Percentiles rank a stretch among this genome's conserved stretches.
Conservation (phyloP, 179 eudicot species). For the Patellifolia procumbens region DNA sequence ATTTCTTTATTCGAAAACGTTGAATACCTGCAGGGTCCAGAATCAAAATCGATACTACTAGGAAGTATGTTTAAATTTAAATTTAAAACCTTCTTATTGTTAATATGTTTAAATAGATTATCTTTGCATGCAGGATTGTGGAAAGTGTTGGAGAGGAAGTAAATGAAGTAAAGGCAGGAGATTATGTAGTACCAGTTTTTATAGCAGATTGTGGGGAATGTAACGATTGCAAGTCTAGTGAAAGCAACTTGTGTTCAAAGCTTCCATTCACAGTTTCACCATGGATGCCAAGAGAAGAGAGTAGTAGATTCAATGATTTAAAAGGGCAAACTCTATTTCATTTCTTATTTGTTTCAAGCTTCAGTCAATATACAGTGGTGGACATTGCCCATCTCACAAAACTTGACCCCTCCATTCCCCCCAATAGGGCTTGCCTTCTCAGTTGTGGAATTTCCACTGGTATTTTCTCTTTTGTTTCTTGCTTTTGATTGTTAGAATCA, state of each 20-base stretch:
- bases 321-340: slow-evolving; percentile 74
- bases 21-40: no score
- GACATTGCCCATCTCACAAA: slow-evolving; percentile 62
- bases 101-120: no score
- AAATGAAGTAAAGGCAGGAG: slow-evolving; percentile 63
- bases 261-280: slow-evolving; percentile 61
- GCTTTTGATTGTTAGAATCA: no score
- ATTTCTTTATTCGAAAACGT: no score
- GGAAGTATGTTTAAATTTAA: no score
- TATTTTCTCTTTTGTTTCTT: slow-evolving; percentile 22
- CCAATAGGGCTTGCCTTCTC: slow-evolving; percentile 82
- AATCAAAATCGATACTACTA: no score
- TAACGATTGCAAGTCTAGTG: slow-evolving; percentile 68
- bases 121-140: slow-evolving; percentile 44
- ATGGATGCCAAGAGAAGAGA: slow-evolving; percentile 72
- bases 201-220: slow-evolving; percentile 81
- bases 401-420: slow-evolving; percentile 61
- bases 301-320: slow-evolving; percentile 74
- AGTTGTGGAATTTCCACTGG: slow-evolving; percentile 93
- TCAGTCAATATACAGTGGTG: slow-evolving; percentile 77
- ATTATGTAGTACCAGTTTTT: slow-evolving; percentile 69
- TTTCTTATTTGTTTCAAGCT: slow-evolving; percentile 65
- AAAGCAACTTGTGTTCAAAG: slow-evolving; percentile 76
- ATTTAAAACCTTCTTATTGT: no score
- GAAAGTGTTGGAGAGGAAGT: slow-evolving; percentile 79